phyloP scores from a whole-genome alignment of 23 red algal species.

The Gracilaria domingensis region DNA sequence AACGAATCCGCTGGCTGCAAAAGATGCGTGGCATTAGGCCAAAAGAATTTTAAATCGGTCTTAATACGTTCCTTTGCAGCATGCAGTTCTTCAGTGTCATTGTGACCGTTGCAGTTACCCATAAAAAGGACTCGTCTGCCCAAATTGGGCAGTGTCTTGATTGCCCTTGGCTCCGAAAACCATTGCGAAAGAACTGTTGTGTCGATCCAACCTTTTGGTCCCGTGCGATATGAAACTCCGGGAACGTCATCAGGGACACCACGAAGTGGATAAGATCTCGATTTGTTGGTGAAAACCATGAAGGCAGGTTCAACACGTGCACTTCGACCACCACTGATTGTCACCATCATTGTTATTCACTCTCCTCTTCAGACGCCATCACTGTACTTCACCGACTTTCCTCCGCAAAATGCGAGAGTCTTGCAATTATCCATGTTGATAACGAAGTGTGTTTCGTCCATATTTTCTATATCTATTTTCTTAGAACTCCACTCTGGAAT shows the following conservation, averaged over 20 bases:
- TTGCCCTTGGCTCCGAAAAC: conserved; percentile 31
- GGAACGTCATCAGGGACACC: conserved; percentile 37
- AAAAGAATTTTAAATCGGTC: not conserved
- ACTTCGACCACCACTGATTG: too few relatives aligned
- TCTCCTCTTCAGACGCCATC: not conserved
- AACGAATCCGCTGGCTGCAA: conserved; percentile 8
- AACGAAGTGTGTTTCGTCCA: conserved; percentile 53
- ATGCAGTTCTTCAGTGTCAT: not conserved
- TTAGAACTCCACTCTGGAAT: not conserved
- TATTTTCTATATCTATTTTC: conserved; percentile 4
- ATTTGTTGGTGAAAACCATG: conserved; percentile 49
- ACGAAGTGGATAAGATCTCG: conserved; percentile 37
- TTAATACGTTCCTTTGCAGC: not conserved
- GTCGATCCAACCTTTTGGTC: conserved; percentile 40
- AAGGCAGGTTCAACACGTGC: conserved; percentile 1
- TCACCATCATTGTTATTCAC: too few relatives aligned
- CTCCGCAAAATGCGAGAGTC: conserved; percentile 38
- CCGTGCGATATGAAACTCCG: conserved; percentile 25
- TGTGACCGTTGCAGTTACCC: conserved; percentile 28
- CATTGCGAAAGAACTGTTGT: conserved; percentile 21
- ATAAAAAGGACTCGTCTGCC: conserved; percentile 17
- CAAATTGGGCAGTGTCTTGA: not conserved
- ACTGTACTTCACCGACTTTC: conserved; percentile 6
- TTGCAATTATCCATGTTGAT: conserved; percentile 20
- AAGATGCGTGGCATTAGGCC: not conserved